These are phyloP conservation scores for Wallemia hederae DNA, from an alignment of 1,284 basidiomycete genomes.

Conservation along the genomic window DNA sequence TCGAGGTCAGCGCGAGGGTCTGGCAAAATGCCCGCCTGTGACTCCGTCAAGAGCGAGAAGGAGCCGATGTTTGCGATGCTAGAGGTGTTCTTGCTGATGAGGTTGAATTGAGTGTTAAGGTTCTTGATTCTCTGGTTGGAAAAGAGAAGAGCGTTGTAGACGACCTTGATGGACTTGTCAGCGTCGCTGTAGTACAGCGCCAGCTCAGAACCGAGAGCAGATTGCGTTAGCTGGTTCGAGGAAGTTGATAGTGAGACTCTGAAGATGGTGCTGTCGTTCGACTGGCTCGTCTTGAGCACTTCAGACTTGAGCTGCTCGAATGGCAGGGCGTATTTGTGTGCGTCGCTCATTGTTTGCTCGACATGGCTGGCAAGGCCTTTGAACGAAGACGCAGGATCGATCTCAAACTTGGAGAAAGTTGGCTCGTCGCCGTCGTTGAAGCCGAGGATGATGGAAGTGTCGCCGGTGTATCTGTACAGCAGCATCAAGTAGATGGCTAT, in stretches of 20 bases:
- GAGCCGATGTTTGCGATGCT: slow-evolving; percentile 41
- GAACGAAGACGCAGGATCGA: slow-evolving; percentile 69
- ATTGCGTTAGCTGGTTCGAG: slow-evolving; percentile 26
- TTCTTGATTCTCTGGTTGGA: slow-evolving; percentile 42
- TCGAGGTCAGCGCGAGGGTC: slow-evolving; percentile 66
- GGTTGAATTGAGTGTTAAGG: slow-evolving; percentile 43
- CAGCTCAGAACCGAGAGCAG: slow-evolving; percentile 43
- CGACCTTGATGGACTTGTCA: slow-evolving; percentile 22
- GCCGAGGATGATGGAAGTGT: slow-evolving; percentile 77
- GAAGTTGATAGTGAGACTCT: slow-evolving; percentile 52
- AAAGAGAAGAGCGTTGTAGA: slow-evolving; percentile 90
- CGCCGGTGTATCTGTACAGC: slow-evolving; percentile 81
- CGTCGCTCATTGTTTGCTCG: slow-evolving; percentile 57
- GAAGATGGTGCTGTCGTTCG: slow-evolving; percentile 32
- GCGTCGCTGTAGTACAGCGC: slow-evolving; percentile 22
- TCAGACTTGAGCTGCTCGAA: slow-evolving; percentile 37
- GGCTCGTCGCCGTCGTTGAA: slow-evolving; percentile 45
- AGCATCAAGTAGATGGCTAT: slow-evolving; percentile 71
- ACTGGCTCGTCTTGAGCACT: slow-evolving; percentile 37
- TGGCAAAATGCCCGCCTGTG: slow-evolving; percentile 43
- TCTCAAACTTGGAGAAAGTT: slow-evolving; percentile 50
- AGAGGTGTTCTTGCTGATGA: background rate
- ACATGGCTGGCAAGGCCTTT: slow-evolving; percentile 69
- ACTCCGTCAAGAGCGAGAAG: slow-evolving; percentile 45
- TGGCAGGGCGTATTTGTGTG: slow-evolving; percentile 51